phyloP scores from a whole-genome alignment of 345 rosid genomes.

The Gossypium sturtianum region DNA sequence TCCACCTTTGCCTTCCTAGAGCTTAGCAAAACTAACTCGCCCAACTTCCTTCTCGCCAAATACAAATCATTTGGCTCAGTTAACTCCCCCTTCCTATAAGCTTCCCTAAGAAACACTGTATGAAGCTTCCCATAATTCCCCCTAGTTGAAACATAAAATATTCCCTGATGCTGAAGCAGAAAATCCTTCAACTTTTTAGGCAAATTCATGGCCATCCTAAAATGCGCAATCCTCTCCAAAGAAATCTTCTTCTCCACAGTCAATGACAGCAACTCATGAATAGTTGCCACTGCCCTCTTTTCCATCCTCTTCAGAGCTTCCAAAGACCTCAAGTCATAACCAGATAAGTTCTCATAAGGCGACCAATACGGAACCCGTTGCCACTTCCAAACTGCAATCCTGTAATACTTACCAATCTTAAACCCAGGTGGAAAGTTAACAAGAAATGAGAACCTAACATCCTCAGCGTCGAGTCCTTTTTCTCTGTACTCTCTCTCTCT shows the following conservation, averaged over 20 bases:
- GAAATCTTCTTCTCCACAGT: constrained; percentile 90
- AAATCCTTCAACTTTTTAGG: constrained; percentile 87
- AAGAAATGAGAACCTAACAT: constrained; percentile 70
- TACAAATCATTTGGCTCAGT: constrained; percentile 28
- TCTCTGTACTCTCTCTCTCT: constrained; percentile 85
- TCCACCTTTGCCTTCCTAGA: constrained; percentile 67
- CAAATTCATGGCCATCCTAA: constrained; percentile 68
- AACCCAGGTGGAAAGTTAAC: constrained; percentile 91
- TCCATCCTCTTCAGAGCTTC: constrained; percentile 94
- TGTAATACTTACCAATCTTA: constrained; percentile 81
- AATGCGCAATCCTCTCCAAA: constrained; percentile 23
- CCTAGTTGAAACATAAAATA: constrained; percentile 85
- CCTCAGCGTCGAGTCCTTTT: constrained; percentile 77
- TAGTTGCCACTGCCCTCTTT: constrained; percentile 89
- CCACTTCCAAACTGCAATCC: constrained; percentile 97
- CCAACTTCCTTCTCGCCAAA: constrained; percentile 62
- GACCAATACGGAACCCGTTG: constrained; percentile 94
- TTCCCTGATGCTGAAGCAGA: constrained; percentile 85
- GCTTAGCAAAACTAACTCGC: constrained; percentile 65
- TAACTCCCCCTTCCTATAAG: constrained; percentile 72
- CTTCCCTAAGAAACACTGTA: constrained; percentile 83
- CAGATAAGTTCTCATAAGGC: constrained; percentile 77
- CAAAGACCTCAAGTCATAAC: constrained; percentile 29
- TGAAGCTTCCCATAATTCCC: constrained; percentile 96
- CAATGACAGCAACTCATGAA: constrained; percentile 74